These are phyloP conservation scores for Trichophyton mentagrophytes DNA, from an alignment of 2,329 filamentous ascomycete genomes.

Conservation along the genomic window DNA sequence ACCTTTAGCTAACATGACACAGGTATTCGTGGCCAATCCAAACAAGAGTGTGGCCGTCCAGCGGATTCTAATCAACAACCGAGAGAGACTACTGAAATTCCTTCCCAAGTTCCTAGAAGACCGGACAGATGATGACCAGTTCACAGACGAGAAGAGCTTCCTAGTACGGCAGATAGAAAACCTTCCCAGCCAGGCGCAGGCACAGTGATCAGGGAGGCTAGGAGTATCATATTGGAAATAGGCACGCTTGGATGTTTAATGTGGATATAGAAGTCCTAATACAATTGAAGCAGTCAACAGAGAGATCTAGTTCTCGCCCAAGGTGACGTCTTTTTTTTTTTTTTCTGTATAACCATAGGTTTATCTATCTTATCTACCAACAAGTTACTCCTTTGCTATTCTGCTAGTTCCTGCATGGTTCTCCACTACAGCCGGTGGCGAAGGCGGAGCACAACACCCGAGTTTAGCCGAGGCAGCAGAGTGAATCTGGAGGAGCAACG, in stretches of 20 bases:
- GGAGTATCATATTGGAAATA: background rate
- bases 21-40: conserved; percentile 95
- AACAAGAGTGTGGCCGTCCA: conserved; percentile 96
- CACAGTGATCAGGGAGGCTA: background rate
- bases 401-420: background rate
- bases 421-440: background rate
- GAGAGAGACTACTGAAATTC: conserved; percentile 79
- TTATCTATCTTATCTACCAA: no score
- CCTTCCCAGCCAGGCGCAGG: conserved; percentile 19
- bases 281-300: background rate
- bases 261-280: conserved; percentile 1
- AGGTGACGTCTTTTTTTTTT: background rate
- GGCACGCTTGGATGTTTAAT: background rate
- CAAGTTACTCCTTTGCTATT: no score
- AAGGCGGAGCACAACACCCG: background rate
- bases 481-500: no score
- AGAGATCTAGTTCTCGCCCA: background rate
- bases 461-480: background rate
- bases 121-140: conserved; percentile 92
- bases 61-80: conserved; percentile 91
- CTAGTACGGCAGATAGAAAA: conserved; percentile 79
- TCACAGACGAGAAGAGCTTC: conserved; percentile 95
- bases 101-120: conserved; percentile 87
- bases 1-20: background rate
- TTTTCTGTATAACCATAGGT: background rate